Base-by-base conservation (phyloP, 805 yeast species). In the Priceomyces medius region DNA sequence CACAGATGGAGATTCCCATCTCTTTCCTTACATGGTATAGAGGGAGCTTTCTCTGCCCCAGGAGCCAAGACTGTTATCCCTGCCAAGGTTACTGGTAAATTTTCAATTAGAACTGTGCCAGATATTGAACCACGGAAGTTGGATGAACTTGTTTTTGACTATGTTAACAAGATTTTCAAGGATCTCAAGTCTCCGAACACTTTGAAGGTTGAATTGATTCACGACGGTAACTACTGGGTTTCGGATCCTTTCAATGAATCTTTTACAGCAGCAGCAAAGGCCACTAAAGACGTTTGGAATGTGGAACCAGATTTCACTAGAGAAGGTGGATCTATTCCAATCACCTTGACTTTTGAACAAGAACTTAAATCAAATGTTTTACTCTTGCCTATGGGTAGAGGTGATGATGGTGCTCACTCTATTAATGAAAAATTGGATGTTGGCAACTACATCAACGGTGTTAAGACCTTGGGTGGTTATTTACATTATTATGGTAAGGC, bases 51-150 rank as follows among this genome's bases (percentile, higher is more conserved):
- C 66, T 83, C 85, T 36, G 91, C 86, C 33, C 77, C 85, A 35
- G 99, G 99, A 50, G 99, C 98, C 44, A 93, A 93, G 74, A 93
- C 99, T 24, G 99, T 93, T 39, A 93, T 93, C 51, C 99, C 99
- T 26, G 87, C 97, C 37, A 85, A 83, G 61, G 98, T 93, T 24
- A 66, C 73, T 40, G 99, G 99, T 57, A 93, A 93, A 72, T 93
- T 93, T 64, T 87, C 96, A 26, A 90, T 93, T 58, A 81, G 99
- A 75, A 93, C 99, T 16, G 99, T 93, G 27, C 99, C 99, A 42
- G 77, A 93, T 68, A 91, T 93, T 59, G 87, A 85, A 45, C 79
- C 90, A 37, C 76, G 71, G 29, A 87, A 84, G 63, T 77, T 93
- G 54, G 90, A 88, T 63, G 67, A 87, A 66, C 63, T 82, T 40